Evolutionary conservation across 2,329 filamentous ascomycete genomes (phyloP), one percentile per base, ranked within the genome.

Genomic region (Penicillium brasilianum): DNA sequence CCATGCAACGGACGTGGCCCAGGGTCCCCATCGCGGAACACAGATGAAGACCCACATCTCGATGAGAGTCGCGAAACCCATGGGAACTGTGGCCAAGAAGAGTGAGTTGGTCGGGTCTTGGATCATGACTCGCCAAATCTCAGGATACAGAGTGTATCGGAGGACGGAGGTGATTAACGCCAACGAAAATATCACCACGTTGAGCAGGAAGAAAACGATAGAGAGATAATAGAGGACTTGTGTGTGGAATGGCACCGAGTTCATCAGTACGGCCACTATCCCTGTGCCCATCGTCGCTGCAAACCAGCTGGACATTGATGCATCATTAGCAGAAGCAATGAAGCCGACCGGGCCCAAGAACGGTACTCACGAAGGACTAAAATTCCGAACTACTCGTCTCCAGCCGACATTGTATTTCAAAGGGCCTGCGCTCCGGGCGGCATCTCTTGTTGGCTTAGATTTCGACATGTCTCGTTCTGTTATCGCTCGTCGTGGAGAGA

Each of bases 231-330:
- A 81, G 0, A 90, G 77, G 81, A 84, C 88, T 9, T 66, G 59
- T 1, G 81, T 80, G 62, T 87, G 82, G 72, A 87, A 90, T 0
- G 88, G 88, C 11, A 90, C 80, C 18, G 84, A 82, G 65, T 85
- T 80, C 18, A 91, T 80, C 20, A 91, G 78, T 41, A 90, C 83
- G 1, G 85, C 85, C 9, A 88, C 85, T 41, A 91, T 85, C 20
- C 88, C 89, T 0, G 88, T 91, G 30, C 88, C 88, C 88, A 91
- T 87, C 46, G 81, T 86, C 34, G 84, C 81, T 2, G 83, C 78
- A 70, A 87, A 87, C 85, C 86, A 87, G 72, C 83, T 80, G 41
- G 18, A 22, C 18, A 36, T 18, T 18, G 22, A 20, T 36, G n/a
- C n/a, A 57, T 36, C 25, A 28, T 58, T 11, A 34, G 51, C 25